phyloP scores from a whole-genome alignment of 352 stramenopile genomes.

The Phytophthora citricola region DNA sequence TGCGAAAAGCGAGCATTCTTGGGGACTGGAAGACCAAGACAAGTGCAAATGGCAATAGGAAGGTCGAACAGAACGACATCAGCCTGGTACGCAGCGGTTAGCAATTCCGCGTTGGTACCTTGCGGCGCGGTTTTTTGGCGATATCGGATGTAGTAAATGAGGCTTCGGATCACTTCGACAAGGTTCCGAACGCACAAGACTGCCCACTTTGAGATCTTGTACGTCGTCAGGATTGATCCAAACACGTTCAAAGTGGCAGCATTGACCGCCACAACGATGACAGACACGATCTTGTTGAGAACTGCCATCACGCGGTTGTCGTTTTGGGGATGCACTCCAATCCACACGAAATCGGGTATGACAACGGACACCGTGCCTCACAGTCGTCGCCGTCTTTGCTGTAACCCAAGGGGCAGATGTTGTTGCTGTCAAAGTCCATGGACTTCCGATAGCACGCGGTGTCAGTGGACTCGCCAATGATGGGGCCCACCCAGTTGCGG shows the following conservation, averaged over 20 bases:
- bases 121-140: conserved; percentile 22
- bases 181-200: conserved; percentile 14
- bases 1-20: conserved; percentile 8
- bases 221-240: conserved; percentile 7
- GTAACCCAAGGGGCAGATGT: conserved; percentile 46
- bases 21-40: conserved; percentile 8
- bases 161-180: conserved; percentile 17
- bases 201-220: conserved; percentile 21
- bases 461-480: conserved; percentile 22
- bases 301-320: conserved; percentile 37
- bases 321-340: conserved; percentile 4
- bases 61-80: conserved; percentile 32
- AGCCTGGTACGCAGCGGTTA: conserved; percentile 28
- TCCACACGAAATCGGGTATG: not conserved
- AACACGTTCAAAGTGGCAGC: conserved; percentile 45
- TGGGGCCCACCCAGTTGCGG: conserved; percentile 34
- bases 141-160: conserved; percentile 33
- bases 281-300: conserved; percentile 37
- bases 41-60: conserved; percentile 22
- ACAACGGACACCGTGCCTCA: conserved; percentile 47
- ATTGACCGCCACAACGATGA: conserved; percentile 44
- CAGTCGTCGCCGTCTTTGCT: conserved; percentile 51
- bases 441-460: conserved; percentile 35
- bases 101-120: conserved; percentile 19
- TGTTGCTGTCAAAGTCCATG: conserved; percentile 22